Percentiles rank a stretch among this genome's conserved stretches.
Evolutionary conservation across 192 early-diverging fungal genomes (phyloP).

Genomic region (Chytriomyces sp.): DNA sequence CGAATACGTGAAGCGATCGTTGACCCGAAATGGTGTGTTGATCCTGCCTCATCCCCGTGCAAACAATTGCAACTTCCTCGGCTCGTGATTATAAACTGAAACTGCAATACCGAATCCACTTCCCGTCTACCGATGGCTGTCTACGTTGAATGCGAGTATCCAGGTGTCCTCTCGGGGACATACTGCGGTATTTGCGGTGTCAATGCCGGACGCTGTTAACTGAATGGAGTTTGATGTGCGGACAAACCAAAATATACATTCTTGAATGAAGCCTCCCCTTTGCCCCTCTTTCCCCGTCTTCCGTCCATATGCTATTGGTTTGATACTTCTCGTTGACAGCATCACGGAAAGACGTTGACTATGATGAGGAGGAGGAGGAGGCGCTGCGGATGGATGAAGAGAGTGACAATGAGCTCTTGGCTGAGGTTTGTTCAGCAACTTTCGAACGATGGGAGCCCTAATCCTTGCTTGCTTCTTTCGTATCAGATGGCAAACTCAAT

Average conservation of each 20-base stretch:
- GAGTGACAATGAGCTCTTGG: slow-evolving; percentile 77
- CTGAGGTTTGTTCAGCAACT: slow-evolving; percentile 51
- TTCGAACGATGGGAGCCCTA: background rate
- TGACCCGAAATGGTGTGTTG: background rate
- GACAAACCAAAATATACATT: slow-evolving; percentile 37
- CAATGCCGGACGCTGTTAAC: slow-evolving; percentile 1
- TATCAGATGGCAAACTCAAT: slow-evolving; percentile 72
- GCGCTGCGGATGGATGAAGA: slow-evolving; percentile 79
- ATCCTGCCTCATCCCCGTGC: background rate
- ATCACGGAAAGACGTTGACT: slow-evolving; percentile 72
- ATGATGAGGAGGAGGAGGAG: slow-evolving; percentile 94
- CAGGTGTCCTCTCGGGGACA: background rate
- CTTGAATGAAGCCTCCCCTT: slow-evolving; percentile 33
- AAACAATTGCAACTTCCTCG: background rate
- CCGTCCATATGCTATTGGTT: too few relatives aligned
- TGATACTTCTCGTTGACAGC: slow-evolving; percentile 37
- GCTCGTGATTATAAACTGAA: slow-evolving; percentile 29
- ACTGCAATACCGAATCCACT: slow-evolving; percentile 29
- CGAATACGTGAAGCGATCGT: slow-evolving; percentile 68
- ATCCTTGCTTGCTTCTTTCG: background rate
- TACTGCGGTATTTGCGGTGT: slow-evolving; percentile 22
- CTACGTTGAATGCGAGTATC: slow-evolving; percentile 1
- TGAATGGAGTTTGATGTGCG: background rate
- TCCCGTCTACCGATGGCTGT: background rate
- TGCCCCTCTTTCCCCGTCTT: slow-evolving; percentile 29